Evolutionary conservation across 495 filamentous ascomycete species (phyloP).

Genomic region (Penicillium atrosanguineum): DNA sequence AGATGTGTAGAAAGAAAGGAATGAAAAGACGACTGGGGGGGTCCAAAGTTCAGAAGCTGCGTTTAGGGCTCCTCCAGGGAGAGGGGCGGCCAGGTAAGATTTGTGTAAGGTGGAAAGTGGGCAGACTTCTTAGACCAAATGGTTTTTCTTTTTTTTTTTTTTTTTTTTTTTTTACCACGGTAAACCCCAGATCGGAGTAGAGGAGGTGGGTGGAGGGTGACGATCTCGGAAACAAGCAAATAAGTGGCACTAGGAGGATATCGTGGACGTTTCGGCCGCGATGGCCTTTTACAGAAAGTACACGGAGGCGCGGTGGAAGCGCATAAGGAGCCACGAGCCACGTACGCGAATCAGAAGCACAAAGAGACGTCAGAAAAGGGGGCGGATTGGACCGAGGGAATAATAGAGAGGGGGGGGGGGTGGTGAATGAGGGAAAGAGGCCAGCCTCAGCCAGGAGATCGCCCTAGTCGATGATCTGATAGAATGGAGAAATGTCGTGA

Average conservation of each 20-base stretch:
- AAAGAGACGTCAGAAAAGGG: conserved; percentile 9
- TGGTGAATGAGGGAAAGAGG: conserved; percentile 11
- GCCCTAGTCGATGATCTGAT: conserved; percentile 47
- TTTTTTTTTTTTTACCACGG: not conserved
- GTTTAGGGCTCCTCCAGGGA: conserved; percentile 5
- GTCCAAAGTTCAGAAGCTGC: not conserved
- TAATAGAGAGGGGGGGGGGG: conserved; percentile 3
- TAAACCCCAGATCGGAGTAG: conserved; percentile 30
- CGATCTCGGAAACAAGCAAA: conserved; percentile 13
- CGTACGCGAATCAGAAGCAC: conserved; percentile 15
- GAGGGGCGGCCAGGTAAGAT: conserved; percentile 1
- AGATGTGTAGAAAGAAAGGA: conserved; percentile 7
- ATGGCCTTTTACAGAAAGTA: not conserved
- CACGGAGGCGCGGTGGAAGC: conserved; percentile 9
- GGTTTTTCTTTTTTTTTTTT: not conserved
- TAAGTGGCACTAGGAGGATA: not conserved
- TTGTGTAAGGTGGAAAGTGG: not conserved
- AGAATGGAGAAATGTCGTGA: conserved; percentile 53
- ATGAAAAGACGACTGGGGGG: not conserved
- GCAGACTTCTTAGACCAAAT: not conserved
- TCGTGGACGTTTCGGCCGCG: not conserved
- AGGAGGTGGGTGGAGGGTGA: not conserved
- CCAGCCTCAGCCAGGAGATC: conserved; percentile 5
- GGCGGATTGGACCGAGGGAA: conserved; percentile 1
- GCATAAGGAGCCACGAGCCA: conserved; percentile 39